These are phyloP conservation scores for Xerocomellus amylosporus DNA, from an alignment of 768 basidiomycete genomes.

Conservation along the genomic window DNA sequence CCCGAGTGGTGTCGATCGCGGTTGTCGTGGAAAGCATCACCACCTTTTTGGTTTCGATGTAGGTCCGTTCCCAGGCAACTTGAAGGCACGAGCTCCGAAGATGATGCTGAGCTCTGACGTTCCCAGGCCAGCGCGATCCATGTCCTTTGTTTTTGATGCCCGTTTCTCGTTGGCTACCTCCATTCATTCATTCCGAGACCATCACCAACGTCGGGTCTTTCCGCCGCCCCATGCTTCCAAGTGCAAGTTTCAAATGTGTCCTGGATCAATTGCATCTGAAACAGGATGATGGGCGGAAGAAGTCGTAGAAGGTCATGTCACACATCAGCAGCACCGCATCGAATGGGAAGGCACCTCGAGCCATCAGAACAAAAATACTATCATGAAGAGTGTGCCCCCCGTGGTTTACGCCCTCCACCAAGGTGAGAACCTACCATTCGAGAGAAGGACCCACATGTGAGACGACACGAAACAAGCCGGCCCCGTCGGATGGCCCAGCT, in stretches of 20 bases:
- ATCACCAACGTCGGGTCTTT: constrained; percentile 3
- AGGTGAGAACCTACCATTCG: constrained; percentile 4
- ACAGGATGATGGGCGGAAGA: constrained; percentile 17
- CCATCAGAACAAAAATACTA: constrained; percentile 7
- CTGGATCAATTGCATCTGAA: constrained; percentile 23
- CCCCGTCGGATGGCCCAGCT: background rate
- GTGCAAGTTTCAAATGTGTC: constrained; percentile 10
- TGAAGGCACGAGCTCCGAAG: constrained; percentile 2
- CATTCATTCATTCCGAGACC: background rate
- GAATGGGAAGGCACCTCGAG: background rate
- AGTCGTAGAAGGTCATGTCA: constrained; percentile 10
- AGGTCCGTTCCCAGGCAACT: constrained; percentile 17
- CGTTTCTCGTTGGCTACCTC: background rate
- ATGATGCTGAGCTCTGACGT: background rate
- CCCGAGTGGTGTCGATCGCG: constrained; percentile 10
- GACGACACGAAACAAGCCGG: background rate
- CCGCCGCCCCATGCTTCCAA: background rate
- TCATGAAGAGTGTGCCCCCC: background rate
- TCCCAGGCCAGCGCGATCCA: background rate
- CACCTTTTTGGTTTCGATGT: background rate
- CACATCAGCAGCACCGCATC: constrained; percentile 9
- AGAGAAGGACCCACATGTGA: background rate
- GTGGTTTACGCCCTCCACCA: background rate
- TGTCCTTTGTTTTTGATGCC: too few species aligned
- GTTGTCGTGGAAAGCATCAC: constrained; percentile 7